Evolutionary conservation across 2,329 filamentous ascomycete species (phyloP), one percentile per base, ranked within the genome.

Genomic region (Alternaria gansuensis): DNA sequence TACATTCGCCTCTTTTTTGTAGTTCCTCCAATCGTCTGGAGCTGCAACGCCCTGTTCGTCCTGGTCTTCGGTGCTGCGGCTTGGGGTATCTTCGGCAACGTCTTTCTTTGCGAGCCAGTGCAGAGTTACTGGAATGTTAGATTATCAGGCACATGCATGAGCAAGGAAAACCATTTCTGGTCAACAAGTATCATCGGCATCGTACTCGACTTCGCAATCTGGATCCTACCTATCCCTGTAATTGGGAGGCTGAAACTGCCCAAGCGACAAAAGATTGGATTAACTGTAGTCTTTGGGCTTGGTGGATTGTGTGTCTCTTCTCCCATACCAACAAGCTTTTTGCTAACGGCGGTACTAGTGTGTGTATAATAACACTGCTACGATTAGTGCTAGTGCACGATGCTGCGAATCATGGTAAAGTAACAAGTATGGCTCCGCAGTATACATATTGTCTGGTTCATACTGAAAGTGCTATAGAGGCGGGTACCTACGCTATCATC

Each of bases 401-500:
- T 9, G 67, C 70, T 14, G 56, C 59, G 8, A 54, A 63, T 33
- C 46, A 52, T 7, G 62, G 58, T 13, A 44, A 74, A 31, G 57
- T 71, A 11, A 71, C 68, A 13, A 63, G 72, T 74, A 64, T 59
- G 70, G 36, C 60, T 26, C n/a, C 5, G 23, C 39, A 33, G 23
- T 26, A 29, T n/a, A 14, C 11, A 26, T 39, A 11, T 23, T 21
- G 24, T 21, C 13, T 17, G 11, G 2, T n/a, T 5, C 24, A 44
- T 24, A n/a, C 41, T 63, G n/a, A 34, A 54, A 13, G n/a, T 4
- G 17, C 11, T 21, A 31, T 43, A 72, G 74, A 70, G 33, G 75
- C 77, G 2, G 78, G 78, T n/a, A 74, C 76, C 9, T 75, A 77
- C 62, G 74, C 77, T 6, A 62, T 80, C 5, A 73, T 78, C 10